Evolutionary conservation across 2,329 filamentous ascomycete species (phyloP), one percentile per base, ranked within the genome.

Genomic region (Thermothelomyces thermophilus): DNA sequence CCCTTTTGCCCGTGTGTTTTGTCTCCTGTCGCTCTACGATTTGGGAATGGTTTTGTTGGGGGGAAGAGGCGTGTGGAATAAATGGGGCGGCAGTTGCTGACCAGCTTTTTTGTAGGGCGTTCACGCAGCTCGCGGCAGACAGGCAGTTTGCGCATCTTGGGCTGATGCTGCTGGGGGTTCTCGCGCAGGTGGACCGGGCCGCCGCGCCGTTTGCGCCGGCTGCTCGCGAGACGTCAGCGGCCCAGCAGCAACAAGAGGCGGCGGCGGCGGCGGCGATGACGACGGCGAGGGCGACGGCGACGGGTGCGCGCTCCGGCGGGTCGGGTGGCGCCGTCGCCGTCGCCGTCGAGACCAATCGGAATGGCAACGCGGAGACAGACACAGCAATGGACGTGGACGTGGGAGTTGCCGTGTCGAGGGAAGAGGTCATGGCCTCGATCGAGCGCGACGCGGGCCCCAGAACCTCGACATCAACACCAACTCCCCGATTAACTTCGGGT

Each of bases 141-240:
- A 79, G 76, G 30, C 86, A 89, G 60, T 87, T 87, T 65, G 80
- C 86, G 2, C 72, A 81, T 3, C 72, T 91, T 2, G 87, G 87
- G 3, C 70, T 89, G 17, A 73, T 87, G 55, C 73, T 91, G 9
- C 63, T 90, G 40, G 81, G 77, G 17, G 68, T 79, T 1, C 68
- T 90, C 51, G 82, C 83, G 3, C 78, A 79, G 54, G 66, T 84
- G 19, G 67, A 76, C 53, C 68, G 68, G 44, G 64, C 72, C 1
- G 64, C 80, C 43, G 64, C 64, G 8, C 59, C 74, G 9, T 58
- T 68, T 28, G 53, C 54, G 3, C 35, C 50, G 11, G 6, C 3
- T 5, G 11, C 33, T 2, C 5, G 17, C 35, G 19, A 37, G 5
- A 13, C 35, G 17, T 10, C 35, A 19, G 17, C 14, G n/a, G 9